A percentile compares a stretch with the other conserved stretches of the same genome.
These are phyloP conservation scores for Brassica carinata DNA, from an alignment of 345 rosid species.

Conservation along the genomic window DNA sequence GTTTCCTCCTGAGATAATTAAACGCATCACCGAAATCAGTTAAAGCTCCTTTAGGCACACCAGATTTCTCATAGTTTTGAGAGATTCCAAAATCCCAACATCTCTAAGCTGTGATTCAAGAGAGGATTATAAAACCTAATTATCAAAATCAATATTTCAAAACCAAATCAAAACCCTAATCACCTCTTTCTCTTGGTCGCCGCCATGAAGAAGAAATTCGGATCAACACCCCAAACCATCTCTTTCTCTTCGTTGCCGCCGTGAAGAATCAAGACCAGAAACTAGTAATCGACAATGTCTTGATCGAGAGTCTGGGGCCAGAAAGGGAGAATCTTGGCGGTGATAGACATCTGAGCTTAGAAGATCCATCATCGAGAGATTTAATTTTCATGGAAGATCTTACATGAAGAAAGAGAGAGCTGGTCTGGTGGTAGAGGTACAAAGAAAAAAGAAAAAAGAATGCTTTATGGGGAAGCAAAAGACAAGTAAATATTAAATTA, in stretches of 20 bases:
- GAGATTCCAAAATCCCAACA: slow-evolving; percentile 65
- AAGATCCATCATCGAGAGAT: not conserved
- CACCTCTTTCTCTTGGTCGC: not conserved
- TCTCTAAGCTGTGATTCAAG: slow-evolving; percentile 56
- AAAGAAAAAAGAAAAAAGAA: too few species aligned
- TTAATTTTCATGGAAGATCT: not conserved
- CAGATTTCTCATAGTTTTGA: slow-evolving; percentile 84
- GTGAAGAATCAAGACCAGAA: not conserved
- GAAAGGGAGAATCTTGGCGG: not conserved
- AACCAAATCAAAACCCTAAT: not conserved
- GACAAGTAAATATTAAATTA: too few species aligned
- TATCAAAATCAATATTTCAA: not conserved
- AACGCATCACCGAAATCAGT: slow-evolving; percentile 83
- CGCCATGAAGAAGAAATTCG: not conserved
- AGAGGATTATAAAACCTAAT: not conserved
- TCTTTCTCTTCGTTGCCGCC: too few species aligned
- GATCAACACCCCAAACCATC: too few species aligned
- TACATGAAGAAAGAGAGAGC: not conserved
- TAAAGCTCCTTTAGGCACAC: slow-evolving; percentile 81
- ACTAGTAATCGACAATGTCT: not conserved
- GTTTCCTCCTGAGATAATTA: slow-evolving; percentile 68
- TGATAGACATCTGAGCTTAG: not conserved
- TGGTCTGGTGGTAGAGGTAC: not conserved
- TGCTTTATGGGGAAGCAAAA: too few species aligned
- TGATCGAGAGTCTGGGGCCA: not conserved